Conservation (phyloP, 208 protist species). For the Acanthamoeba rhysodes region DNA sequence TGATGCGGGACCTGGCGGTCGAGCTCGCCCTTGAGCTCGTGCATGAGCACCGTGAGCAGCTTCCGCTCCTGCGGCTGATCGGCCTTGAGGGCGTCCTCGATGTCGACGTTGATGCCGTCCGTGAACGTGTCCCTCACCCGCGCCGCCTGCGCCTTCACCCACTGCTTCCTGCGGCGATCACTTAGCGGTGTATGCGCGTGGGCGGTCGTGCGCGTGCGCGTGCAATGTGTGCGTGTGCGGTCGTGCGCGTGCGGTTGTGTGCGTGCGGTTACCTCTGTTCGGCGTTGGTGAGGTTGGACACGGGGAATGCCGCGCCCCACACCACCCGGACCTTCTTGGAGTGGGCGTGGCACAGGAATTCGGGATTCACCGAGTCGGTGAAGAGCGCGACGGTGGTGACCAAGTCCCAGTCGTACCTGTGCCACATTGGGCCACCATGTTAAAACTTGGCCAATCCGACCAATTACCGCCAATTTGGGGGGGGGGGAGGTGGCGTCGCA, state of each 20-base stretch:
- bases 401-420: slow-evolving; percentile 59
- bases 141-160: slow-evolving; percentile 57
- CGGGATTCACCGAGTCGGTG: slow-evolving; percentile 32
- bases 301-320: slow-evolving; percentile 38
- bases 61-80: background rate
- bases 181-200: background rate
- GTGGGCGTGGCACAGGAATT: slow-evolving; percentile 73
- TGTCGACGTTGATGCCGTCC: slow-evolving; percentile 72
- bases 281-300: slow-evolving; percentile 68
- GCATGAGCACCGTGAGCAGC: slow-evolving; percentile 64
- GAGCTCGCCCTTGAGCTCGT: slow-evolving; percentile 51
- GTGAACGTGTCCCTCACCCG: slow-evolving; percentile 62
- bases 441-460: background rate
- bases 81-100: slow-evolving; percentile 32
- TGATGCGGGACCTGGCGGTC: slow-evolving; percentile 16
- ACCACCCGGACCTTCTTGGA: slow-evolving; percentile 53
- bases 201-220: background rate
- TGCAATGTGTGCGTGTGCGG: no score
- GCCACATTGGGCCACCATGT: background rate
- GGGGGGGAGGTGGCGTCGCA: background rate
- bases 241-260: no score
- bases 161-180: background rate
- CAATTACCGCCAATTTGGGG: background rate
- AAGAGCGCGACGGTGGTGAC: slow-evolving; percentile 71
- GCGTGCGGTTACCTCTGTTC: slow-evolving; percentile 42